Evolutionary conservation across 2,329 filamentous ascomycete species (phyloP), one percentile per base, ranked within the genome.

Genomic region (Coleophoma crateriformis): DNA sequence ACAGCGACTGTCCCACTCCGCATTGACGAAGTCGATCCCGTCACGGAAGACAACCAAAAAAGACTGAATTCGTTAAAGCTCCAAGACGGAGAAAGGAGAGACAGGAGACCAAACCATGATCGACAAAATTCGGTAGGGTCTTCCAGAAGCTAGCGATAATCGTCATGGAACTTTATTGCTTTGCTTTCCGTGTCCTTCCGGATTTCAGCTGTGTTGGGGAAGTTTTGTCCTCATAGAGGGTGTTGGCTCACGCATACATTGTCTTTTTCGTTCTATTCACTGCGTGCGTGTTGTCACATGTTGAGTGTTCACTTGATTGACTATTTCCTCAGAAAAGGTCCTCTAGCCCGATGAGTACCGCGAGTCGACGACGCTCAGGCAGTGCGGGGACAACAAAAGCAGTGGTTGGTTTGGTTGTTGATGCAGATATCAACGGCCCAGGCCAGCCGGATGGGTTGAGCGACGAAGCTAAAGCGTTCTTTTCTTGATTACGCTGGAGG

Each of bases 1-100:
- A 68, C 65, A 53, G 59, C 61, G 46, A 74, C 74, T 56, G 68
- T 64, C 47, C 69, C 75, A 59, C 74, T 72, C 48, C 75, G 71
- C 47, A 75, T 82, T 56, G 88, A 95, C 58, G 90, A 96, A 61
- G 77, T 86, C 35, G 90, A 96, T 67, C 81, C 84, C 4, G 77
- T 85, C 46, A 84, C 87, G 46, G 88, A 92, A 60, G 89, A 94
- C 61, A 92, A 86, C 66, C 86, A 90, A 69, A 88, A 91, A 71
- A 81, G 90, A 59, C 78, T 97, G 58, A 90, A 96, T 69, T 91
- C 90, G 47, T 76, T 97, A 60, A 90, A 94, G 67, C 76, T 97
- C 63, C 88, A 95, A 67, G 92, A 97, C 68, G 88, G 79, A 60
- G 85, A 88, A 58, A 77, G 80, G 59, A 73, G 70, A 60, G 74